These are phyloP conservation scores for Flaveria brownii DNA, from an alignment of 129 eudicot species.

Conservation along the genomic window DNA sequence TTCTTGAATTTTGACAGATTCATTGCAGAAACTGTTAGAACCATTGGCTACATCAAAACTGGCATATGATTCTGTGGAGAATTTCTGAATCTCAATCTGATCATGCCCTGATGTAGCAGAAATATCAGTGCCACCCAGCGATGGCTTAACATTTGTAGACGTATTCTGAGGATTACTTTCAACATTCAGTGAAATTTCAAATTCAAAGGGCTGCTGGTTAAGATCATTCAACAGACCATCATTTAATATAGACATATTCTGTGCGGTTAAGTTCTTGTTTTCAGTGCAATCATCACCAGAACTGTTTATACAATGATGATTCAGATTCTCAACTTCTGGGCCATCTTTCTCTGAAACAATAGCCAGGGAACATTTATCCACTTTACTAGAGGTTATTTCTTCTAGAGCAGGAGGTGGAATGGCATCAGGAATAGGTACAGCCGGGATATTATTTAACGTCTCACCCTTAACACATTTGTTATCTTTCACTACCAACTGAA, in stretches of 20 bases:
- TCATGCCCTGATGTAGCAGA: conserved; percentile 31
- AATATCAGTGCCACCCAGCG: conserved; percentile 21
- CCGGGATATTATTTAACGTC: background rate
- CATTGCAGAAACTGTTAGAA: conserved; percentile 26
- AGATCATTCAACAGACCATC: conserved; percentile 27
- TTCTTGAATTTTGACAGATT: conserved; percentile 29
- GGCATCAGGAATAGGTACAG: conserved; percentile 22
- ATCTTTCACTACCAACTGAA: conserved; percentile 33
- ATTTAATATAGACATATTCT: conserved; percentile 24
- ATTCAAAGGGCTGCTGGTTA: conserved; percentile 36
- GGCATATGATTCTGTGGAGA: conserved; percentile 22
- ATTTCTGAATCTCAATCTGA: conserved; percentile 32
- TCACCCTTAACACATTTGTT: conserved; percentile 26
- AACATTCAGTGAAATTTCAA: conserved; percentile 25
- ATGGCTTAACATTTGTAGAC: conserved; percentile 30
- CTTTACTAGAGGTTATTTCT: conserved; percentile 12
- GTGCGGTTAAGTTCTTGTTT: conserved; percentile 21
- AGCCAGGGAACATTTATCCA: conserved; percentile 27
- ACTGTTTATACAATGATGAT: conserved; percentile 10
- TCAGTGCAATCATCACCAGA: conserved; percentile 21
- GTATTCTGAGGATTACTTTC: conserved; percentile 34
- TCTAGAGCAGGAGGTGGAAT: conserved; percentile 27
- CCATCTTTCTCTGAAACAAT: conserved; percentile 34
- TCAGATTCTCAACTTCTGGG: conserved; percentile 19
- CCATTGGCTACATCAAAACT: conserved; percentile 16